These are phyloP conservation scores for Botrytis cinerea DNA, from an alignment of 2,329 filamentous ascomycete species.

Conservation along the genomic window DNA sequence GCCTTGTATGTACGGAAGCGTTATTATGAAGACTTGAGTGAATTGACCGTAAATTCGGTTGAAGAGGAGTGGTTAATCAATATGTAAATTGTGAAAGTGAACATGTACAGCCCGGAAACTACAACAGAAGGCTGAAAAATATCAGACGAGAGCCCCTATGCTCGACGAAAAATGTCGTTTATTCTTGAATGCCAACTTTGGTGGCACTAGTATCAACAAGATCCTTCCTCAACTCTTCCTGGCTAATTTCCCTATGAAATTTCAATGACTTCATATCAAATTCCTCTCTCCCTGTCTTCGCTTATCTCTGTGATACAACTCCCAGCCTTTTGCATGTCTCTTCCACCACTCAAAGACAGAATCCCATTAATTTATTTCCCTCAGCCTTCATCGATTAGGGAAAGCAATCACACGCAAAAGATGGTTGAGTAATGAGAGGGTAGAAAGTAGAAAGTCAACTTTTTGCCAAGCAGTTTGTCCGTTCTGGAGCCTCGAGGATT, in stretches of 20 bases:
- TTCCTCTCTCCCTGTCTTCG: not conserved
- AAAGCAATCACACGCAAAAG: not conserved
- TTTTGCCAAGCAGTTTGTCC: not conserved
- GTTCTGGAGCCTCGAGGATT: not conserved
- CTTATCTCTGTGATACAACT: not conserved
- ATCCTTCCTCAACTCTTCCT: not conserved
- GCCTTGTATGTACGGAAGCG: not conserved
- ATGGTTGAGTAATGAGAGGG: not conserved
- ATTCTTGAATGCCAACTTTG: not conserved
- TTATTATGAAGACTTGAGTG: not conserved
- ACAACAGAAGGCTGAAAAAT: not conserved
- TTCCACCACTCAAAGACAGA: not conserved
- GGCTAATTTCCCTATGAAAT: rapidly evolving
- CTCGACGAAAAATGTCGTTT: not conserved
- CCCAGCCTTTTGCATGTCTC: not conserved
- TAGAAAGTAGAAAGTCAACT: not conserved
- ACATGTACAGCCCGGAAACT: too few relatives aligned
- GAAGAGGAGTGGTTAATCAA: too few relatives aligned
- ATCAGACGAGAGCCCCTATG: not conserved
- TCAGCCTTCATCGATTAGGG: not conserved
- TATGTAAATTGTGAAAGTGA: not conserved
- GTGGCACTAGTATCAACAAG: not conserved
- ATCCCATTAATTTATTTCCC: not conserved
- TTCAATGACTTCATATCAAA: not conserved
- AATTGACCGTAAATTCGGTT: not conserved